Evolutionary conservation across 164 flowering plant genomes (phyloP).

Genomic region (Magnolia sinica): DNA sequence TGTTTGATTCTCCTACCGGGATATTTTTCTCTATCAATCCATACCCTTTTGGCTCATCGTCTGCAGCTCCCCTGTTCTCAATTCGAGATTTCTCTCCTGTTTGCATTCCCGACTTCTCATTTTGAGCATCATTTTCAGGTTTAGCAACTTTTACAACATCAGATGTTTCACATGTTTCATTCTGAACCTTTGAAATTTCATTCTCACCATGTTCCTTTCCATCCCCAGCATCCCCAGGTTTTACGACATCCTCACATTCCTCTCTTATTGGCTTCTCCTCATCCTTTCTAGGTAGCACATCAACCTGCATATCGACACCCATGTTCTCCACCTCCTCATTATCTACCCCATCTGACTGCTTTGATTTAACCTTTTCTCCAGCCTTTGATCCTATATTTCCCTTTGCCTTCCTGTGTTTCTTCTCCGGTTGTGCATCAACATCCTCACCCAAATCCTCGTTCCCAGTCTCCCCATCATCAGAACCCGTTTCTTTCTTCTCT

Average conservation of each 20-base stretch:
- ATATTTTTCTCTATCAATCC: neutral
- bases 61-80: neutral
- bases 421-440: neutral
- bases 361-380: neutral
- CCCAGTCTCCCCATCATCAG: conserved; percentile 1
- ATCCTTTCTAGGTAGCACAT: neutral
- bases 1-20: neutral
- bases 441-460: neutral
- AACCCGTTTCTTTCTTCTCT: neutral
- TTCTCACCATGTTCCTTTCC: neutral
- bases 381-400: neutral
- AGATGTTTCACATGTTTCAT: neutral
- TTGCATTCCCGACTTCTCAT: neutral
- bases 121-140: neutral
- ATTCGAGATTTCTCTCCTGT: neutral
- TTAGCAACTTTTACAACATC: neutral
- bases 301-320: conserved; percentile 3
- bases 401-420: neutral
- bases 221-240: neutral
- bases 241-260: neutral
- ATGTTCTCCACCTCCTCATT: neutral
- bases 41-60: neutral
- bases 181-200: neutral
- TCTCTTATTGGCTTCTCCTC: neutral
- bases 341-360: neutral